Conservation (phyloP, 768 basidiomycete species). For the Lanmaoa rubissima region DNA sequence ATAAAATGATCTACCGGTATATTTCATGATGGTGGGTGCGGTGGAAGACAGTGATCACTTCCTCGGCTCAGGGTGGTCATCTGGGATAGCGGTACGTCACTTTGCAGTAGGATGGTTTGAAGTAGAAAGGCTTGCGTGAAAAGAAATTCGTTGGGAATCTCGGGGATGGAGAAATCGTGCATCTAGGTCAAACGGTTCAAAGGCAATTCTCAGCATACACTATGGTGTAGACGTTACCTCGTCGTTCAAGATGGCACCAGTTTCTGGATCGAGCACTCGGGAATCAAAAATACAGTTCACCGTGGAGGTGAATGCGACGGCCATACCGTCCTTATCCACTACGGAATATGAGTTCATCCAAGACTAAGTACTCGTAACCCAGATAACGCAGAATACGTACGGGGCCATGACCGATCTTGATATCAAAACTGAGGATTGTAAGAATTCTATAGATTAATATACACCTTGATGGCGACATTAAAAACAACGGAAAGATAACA, state of each 20-base stretch:
- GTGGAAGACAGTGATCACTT: conserved; percentile 91
- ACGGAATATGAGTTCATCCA: conserved; percentile 53
- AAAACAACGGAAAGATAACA: not conserved
- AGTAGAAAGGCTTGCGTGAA: conserved; percentile 57
- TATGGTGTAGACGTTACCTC: conserved; percentile 44
- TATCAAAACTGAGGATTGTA: conserved; percentile 80
- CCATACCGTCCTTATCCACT: conserved; percentile 80
- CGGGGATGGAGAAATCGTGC: conserved; percentile 92
- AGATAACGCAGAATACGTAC: conserved; percentile 20
- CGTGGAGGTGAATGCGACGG: conserved; percentile 79
- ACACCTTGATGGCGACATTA: conserved; percentile 47
- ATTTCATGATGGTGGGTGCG: conserved; percentile 73
- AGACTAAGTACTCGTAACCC: not conserved
- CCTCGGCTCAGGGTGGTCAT: conserved; percentile 82
- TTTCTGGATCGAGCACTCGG: conserved; percentile 75
- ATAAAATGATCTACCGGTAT: conserved; percentile 68
- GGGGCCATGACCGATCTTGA: conserved; percentile 80
- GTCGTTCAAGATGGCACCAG: conserved; percentile 85
- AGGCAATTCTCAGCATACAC: not conserved
- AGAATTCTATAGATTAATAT: conserved; percentile 79
- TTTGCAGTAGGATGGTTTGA: not conserved
- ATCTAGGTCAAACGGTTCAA: conserved; percentile 41
- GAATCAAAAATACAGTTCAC: conserved; percentile 89
- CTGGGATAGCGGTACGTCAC: conserved; percentile 35
- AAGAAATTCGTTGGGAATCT: conserved; percentile 81